phyloP scores from a whole-genome alignment of 139 green algal species.

The Trebouxia sp. region DNA sequence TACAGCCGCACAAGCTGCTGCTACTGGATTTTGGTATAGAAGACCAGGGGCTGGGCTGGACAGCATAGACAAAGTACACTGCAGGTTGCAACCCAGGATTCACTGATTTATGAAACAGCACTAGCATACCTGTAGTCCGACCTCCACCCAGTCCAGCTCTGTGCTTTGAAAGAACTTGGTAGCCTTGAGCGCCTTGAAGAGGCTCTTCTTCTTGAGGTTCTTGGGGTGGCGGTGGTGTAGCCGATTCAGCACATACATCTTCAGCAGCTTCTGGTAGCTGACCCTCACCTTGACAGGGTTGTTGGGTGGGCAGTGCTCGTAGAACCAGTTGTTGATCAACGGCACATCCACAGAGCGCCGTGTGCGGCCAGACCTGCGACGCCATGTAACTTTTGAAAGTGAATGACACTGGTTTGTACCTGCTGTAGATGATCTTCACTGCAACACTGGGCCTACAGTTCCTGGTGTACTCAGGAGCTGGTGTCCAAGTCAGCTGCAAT shows the following conservation, averaged over 20 bases:
- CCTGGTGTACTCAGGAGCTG: too few relatives aligned
- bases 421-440: too few relatives aligned
- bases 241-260: conserved; percentile 97
- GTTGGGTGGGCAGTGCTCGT: conserved; percentile 83
- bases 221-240: conserved; percentile 93
- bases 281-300: conserved; percentile 98
- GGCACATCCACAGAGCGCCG: conserved; percentile 92
- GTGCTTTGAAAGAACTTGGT: conserved; percentile 99
- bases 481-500: too few relatives aligned
- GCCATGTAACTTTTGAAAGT: too few relatives aligned
- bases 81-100: too few relatives aligned
- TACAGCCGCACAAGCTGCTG: too few relatives aligned
- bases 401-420: too few relatives aligned
- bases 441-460: too few relatives aligned
- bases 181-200: conserved; percentile 86
- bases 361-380: conserved; percentile 68
- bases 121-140: conserved; percentile 79
- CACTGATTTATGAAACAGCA: neutral
- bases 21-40: too few relatives aligned
- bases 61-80: neutral
- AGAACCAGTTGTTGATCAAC: conserved; percentile 87
- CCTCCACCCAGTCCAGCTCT: conserved; percentile 99
- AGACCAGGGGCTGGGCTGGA: too few relatives aligned
- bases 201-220: conserved; percentile 93
- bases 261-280: conserved; percentile 99